Evolutionary conservation across 257 asterid species (phyloP).

Genomic region (Perilla frutescens): DNA sequence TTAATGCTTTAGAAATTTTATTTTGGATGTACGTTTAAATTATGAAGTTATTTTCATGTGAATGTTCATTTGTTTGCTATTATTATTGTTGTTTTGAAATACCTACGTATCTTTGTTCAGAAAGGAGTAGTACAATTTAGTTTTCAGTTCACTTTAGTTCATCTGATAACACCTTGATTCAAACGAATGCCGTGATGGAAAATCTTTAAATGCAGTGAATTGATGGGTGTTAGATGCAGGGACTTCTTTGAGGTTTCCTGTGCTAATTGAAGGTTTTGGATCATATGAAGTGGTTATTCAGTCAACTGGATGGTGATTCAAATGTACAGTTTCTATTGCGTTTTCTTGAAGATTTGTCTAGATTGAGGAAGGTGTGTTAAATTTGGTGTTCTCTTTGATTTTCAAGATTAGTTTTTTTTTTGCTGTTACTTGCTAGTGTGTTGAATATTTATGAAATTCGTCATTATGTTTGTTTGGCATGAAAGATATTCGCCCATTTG

Average conservation of each 20-base stretch:
- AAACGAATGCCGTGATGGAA: conserved; percentile 2
- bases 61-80: background rate
- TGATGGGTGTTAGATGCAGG: conserved; percentile 34
- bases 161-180: conserved; percentile 9
- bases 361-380: conserved; percentile 37
- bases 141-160: background rate
- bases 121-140: background rate
- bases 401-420: background rate
- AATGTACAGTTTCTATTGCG: conserved; percentile 37
- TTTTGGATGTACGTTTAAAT: background rate
- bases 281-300: conserved; percentile 48
- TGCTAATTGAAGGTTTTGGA: conserved; percentile 40
- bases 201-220: background rate
- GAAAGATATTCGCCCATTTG: conserved; percentile 10
- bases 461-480: conserved; percentile 8
- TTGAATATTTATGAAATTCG: background rate
- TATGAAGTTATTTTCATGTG: conserved; percentile 14
- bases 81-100: background rate
- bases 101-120: too few relatives aligned
- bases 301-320: conserved; percentile 38
- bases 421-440: background rate
- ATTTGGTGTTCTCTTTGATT: conserved; percentile 1
- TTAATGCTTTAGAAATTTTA: background rate
- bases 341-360: conserved; percentile 35
- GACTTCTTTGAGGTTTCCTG: conserved; percentile 35